Evolutionary conservation across 164 flowering plant species (phyloP).

Genomic region (Aristolochia fimbriata): DNA sequence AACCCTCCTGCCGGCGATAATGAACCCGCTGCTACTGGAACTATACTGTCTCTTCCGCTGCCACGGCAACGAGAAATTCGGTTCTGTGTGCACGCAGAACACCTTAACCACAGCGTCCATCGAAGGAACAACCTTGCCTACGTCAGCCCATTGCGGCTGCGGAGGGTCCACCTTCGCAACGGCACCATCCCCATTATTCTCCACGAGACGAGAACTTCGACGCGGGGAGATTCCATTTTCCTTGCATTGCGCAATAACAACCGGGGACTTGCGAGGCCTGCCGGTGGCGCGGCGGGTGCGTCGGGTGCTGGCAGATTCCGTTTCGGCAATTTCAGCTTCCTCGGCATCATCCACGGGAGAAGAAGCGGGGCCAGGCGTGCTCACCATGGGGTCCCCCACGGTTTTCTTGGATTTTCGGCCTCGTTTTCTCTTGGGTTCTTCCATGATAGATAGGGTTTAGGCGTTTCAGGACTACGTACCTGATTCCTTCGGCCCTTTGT

Average conservation of each 20-base stretch:
- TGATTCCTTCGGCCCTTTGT: too few species aligned
- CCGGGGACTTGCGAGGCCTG: slow-evolving; percentile 27
- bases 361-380: background rate
- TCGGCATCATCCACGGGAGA: slow-evolving; percentile 12
- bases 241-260: background rate
- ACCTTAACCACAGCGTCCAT: slow-evolving; percentile 99
- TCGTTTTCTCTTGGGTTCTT: slow-evolving; percentile 15
- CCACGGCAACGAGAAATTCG: slow-evolving; percentile 98
- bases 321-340: slow-evolving; percentile 11
- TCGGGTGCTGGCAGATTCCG: slow-evolving; percentile 16
- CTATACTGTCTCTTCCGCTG: slow-evolving; percentile 94
- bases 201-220: slow-evolving; percentile 7
- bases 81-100: slow-evolving; percentile 92
- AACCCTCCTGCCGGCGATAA: slow-evolving; percentile 72
- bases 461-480: too few species aligned
- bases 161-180: slow-evolving; percentile 3
- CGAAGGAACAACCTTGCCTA: slow-evolving; percentile 49
- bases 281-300: slow-evolving; percentile 33
- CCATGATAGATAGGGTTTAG: slow-evolving; percentile 4
- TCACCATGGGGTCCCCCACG: slow-evolving; percentile 7
- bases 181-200: slow-evolving; percentile 12
- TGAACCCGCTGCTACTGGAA: slow-evolving; percentile 90
- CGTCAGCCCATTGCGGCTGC: slow-evolving; percentile 16
- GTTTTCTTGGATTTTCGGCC: slow-evolving; percentile 10
- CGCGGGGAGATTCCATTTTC: slow-evolving; percentile 1